phyloP scores from a whole-genome alignment of 2,329 filamentous ascomycete species.

The Alternaria tenuissima region DNA sequence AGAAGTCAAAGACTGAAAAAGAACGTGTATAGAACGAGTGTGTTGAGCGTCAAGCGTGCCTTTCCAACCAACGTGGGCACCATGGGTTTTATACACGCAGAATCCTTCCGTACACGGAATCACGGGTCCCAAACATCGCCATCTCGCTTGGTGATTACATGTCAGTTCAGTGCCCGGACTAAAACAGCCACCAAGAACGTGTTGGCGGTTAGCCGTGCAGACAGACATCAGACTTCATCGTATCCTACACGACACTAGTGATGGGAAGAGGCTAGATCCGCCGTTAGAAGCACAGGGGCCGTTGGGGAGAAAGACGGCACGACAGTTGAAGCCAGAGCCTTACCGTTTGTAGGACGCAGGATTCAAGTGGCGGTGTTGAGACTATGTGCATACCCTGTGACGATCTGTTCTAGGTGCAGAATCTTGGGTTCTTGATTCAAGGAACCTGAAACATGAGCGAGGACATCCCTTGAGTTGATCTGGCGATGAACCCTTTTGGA shows the following conservation, averaged over 20 bases:
- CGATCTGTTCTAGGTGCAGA: constrained; percentile 16
- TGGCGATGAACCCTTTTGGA: neutral
- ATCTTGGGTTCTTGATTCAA: constrained; percentile 3
- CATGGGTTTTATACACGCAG: constrained; percentile 32
- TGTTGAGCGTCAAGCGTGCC: constrained; percentile 45
- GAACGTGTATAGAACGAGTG: constrained; percentile 34
- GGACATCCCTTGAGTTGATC: constrained; percentile 3
- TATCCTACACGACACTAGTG: constrained; percentile 22
- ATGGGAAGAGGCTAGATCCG: constrained; percentile 21
- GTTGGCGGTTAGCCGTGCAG: constrained; percentile 19
- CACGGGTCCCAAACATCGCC: constrained; percentile 9
- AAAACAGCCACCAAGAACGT: constrained; percentile 22
- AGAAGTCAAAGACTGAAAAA: constrained; percentile 29
- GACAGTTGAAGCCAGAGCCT: constrained; percentile 5
- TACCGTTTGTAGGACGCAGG: neutral
- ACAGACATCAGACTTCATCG: constrained; percentile 13
- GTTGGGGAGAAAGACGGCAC: constrained; percentile 23
- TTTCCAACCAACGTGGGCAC: constrained; percentile 14
- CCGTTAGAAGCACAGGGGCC: constrained; percentile 24
- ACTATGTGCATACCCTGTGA: constrained; percentile 4
- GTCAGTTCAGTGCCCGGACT: constrained; percentile 21
- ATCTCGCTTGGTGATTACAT: constrained; percentile 32
- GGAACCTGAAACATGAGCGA: constrained; percentile 11
- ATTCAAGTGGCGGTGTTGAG: constrained; percentile 6
- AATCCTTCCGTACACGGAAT: constrained; percentile 1